Base-by-base conservation (phyloP, 129 eudicot genomes). In the Arctium lappa region DNA sequence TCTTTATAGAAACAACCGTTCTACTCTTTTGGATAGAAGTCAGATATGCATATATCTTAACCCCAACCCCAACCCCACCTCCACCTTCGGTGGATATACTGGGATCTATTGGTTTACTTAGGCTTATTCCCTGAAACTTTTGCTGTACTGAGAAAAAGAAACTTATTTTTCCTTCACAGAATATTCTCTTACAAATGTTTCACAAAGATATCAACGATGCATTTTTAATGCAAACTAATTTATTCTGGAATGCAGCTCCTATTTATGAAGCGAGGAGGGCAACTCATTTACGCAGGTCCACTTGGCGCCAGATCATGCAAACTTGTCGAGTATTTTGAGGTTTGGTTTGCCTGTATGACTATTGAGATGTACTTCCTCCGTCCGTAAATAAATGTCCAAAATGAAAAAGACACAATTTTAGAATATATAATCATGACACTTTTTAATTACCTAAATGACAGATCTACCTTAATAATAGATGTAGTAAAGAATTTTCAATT, bases 191-290 rank as follows among this genome's bases (percentile, higher is more conserved):
- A 4, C 31, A 46, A 7, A 31, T 72, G 50, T 74, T 46, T 22
- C 44, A 39, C n/a, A 12, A 50, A 10, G 32, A 31, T 37, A 5
- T 36, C 31, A 5, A 4, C 5, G 77, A 36, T 72, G 78, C 39
- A 3, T 60, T 53, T 30, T 69, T 73, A 63, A 62, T 73, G 30
- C 8, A 63, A 37, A 48, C 2, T 62, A 11, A 42, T 72, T 39
- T 33, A 22, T 72, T 38, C 3, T 73, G 79, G 38, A 65, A 63
- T 85, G 88, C 93, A 95, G 99, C 99, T 95, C 76, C 77, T 95
- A 73, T 88, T 95, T 85, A 93, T 95, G 99, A 95, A 95, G 86
- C 89, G 99, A 46, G 99, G 99, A 80, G 99, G 99, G 53, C 93
- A 95, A 82, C 88, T 95, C 85, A 95, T 95, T 40, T 95, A 95